Base-by-base conservation (phyloP, 2,329 filamentous ascomycete species). In the Bretziella fagacearum region DNA sequence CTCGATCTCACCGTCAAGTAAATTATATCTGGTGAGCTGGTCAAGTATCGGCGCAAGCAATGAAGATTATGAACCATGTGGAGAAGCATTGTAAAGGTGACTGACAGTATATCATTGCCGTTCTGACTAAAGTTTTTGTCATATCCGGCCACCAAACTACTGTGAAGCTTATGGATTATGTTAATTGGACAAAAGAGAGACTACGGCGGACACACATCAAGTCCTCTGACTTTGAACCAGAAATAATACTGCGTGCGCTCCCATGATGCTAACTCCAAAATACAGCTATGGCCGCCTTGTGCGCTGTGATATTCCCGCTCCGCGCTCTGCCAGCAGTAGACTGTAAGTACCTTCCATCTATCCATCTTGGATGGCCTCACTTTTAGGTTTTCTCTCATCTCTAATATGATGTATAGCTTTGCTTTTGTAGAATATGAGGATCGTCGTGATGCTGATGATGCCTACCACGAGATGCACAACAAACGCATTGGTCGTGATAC, bases 391-490 rank as follows among this genome's bases (percentile, higher is more conserved):
- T 13, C 6, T 27, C 26, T 30, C 23, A n/a, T n/a, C n/a, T n/a
- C n/a, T 35, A 6, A 50, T 33, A 26, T 42, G 36, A 32, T 23
- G 27, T 36, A 26, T n/a, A 79, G 91, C 56, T 98, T 98, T 63
- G 91, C 91, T 30, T 98, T 98, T 63, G 91, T 98, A 54, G 91
- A 98, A 67, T 98, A 98, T 65, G 91, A 98, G 70, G 93, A 87
- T 64, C 84, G 89, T 58, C 87, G 91, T 57, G 91, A 98, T 71
- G 87, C 91, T 54, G 91, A 98, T 64, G 91, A 98, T 68, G 91
- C 91, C 41, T 98, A 98, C 63, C 85, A 98, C 64, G 91, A 98
- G 69, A 98, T 98, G 91, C 91, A 98, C 62, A 96, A 96, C 71
- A 95, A 95, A 77, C 85, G 89, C 55, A 86, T 98, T 56, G 87